Percentiles rank a stretch among this genome's conserved stretches.
Conservation (phyloP, 371 early-diverging fungal species). For the Caulochytrium protostelioides region DNA sequence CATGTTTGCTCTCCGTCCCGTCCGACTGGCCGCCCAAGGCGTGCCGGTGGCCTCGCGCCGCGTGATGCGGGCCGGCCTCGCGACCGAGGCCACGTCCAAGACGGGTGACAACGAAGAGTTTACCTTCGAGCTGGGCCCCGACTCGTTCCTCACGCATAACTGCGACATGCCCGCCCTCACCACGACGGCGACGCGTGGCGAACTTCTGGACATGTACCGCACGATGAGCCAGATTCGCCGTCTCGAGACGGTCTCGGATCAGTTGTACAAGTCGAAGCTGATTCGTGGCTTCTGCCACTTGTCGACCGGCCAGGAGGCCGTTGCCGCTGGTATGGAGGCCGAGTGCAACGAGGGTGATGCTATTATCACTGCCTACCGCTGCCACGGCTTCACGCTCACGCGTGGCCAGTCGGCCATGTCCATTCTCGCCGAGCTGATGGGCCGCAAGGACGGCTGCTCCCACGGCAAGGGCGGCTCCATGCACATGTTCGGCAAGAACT, state of each 20-base stretch:
- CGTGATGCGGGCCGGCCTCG: too few relatives aligned
- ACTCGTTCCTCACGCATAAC: constrained; percentile 21
- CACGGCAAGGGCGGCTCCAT: constrained; percentile 99
- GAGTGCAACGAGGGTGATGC: constrained; percentile 73
- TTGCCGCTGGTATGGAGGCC: constrained; percentile 83
- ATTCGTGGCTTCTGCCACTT: constrained; percentile 99
- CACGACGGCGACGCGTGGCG: constrained; percentile 14
- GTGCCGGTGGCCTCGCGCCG: too few relatives aligned
- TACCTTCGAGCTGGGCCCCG: not conserved
- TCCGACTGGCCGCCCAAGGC: too few relatives aligned
- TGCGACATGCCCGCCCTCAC: constrained; percentile 11
- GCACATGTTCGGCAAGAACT: constrained; percentile 95
- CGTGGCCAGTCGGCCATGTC: constrained; percentile 39
- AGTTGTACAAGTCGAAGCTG: constrained; percentile 83
- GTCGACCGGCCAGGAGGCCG: constrained; percentile 97
- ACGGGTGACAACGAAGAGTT: too few relatives aligned
- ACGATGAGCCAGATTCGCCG: constrained; percentile 75
- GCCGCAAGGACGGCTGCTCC: constrained; percentile 71
- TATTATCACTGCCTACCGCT: constrained; percentile 95
- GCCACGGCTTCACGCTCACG: constrained; percentile 91
- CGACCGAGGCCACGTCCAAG: too few relatives aligned
- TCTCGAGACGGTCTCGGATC: constrained; percentile 82
- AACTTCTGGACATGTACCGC: constrained; percentile 61
- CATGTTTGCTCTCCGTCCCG: too few relatives aligned
- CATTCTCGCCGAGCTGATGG: constrained; percentile 34